Conservation (phyloP, 108 stramenopile genomes). For the Nannochloropsis oceanica region DNA sequence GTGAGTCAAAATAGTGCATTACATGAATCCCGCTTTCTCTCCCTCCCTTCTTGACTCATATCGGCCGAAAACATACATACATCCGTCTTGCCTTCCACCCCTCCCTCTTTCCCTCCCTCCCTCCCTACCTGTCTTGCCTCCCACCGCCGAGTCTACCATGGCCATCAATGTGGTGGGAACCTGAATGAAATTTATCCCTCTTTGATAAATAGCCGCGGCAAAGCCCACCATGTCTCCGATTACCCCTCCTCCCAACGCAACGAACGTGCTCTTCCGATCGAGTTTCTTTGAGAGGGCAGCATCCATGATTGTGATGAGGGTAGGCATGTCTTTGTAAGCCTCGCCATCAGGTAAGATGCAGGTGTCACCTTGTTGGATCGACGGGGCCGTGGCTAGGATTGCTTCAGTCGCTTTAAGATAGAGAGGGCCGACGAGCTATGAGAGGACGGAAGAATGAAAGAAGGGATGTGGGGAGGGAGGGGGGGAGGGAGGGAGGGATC, state of each 20-base stretch:
- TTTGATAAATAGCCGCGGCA: slow-evolving; percentile 86
- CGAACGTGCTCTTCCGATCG: slow-evolving; percentile 66
- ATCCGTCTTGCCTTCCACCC: background rate
- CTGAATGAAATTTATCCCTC: slow-evolving; percentile 90
- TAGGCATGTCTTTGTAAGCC: slow-evolving; percentile 29
- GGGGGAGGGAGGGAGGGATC: background rate
- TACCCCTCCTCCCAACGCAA: slow-evolving; percentile 93
- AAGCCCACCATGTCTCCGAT: slow-evolving; percentile 98
- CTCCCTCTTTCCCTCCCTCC: too few relatives aligned
- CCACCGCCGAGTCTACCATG: slow-evolving; percentile 91
- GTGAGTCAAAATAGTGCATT: too few relatives aligned
- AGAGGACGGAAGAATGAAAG: too few relatives aligned
- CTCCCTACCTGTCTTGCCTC: slow-evolving; percentile 65
- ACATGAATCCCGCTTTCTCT: too few relatives aligned
- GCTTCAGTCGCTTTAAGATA: slow-evolving; percentile 21
- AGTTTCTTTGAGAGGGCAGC: slow-evolving; percentile 12
- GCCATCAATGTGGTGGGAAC: slow-evolving; percentile 96
- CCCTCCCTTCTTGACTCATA: slow-evolving; percentile 60
- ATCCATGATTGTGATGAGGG: slow-evolving; percentile 27
- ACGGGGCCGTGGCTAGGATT: background rate
- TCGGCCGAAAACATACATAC: too few relatives aligned
- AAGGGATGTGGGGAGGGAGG: too few relatives aligned
- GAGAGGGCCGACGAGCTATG: slow-evolving; percentile 23
- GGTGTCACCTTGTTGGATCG: background rate
- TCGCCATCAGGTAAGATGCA: slow-evolving; percentile 32